phyloP scores from a whole-genome alignment of 257 asterid species.

The Solanum acaule region DNA sequence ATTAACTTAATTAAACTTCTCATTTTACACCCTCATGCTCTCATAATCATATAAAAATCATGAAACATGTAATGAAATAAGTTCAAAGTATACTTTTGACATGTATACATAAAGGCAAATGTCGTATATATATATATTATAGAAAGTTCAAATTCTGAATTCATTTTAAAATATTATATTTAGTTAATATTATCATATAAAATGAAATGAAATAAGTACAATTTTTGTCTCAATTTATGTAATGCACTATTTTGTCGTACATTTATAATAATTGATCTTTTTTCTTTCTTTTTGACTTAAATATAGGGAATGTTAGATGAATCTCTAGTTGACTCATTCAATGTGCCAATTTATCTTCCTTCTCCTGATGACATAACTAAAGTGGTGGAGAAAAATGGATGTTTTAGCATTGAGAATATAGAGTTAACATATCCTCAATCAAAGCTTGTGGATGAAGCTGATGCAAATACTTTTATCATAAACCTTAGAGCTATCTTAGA shows the following conservation, averaged over 20 bases:
- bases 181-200: no score
- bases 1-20: no score
- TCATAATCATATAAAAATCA: no score
- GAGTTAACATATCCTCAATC: slow-evolving; percentile 7
- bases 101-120: no score
- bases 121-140: no score
- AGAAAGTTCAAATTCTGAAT: no score
- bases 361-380: slow-evolving; percentile 27
- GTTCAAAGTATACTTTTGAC: no score
- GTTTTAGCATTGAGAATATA: slow-evolving; percentile 29
- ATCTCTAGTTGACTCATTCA: slow-evolving; percentile 34
- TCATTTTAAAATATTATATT: no score
- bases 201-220: no score
- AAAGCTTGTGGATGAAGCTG: not conserved
- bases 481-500: slow-evolving; percentile 8
- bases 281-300: not conserved
- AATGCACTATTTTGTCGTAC: not conserved
- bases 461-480: not conserved
- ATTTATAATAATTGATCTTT: not conserved
- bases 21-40: no score
- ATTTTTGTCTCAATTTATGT: no score
- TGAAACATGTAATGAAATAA: no score
- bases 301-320: slow-evolving; percentile 25
- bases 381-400: slow-evolving; percentile 13
- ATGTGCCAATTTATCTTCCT: slow-evolving; percentile 33